Evolutionary conservation across 331 rosid genomes (phyloP), one percentile per base, ranked within the genome.

Genomic region (Phaseolus coccineus): DNA sequence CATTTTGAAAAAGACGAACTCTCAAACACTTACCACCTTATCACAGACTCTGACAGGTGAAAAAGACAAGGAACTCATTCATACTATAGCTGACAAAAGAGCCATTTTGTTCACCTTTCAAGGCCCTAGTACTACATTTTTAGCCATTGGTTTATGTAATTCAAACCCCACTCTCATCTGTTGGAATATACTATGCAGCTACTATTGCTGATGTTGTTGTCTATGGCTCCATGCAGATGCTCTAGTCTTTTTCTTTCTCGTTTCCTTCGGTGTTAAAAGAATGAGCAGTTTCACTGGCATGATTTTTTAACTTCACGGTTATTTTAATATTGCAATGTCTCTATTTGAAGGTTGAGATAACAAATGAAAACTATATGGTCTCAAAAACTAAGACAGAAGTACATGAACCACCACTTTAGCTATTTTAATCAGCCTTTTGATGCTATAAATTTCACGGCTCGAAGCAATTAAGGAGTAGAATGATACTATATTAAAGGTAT

Each of bases 1-100:
- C 55, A 53, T 28, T 19, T 9, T 4, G 77, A 16, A 77, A 77
- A 57, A 3, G 64, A 61, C 30, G 37, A 65, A 57, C 67, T 24
- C 73, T 52, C 39, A 64, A 50, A 71, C 50, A 64, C 27, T 9
- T 30, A n/a, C n/a, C 79, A 62, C 55, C 37, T 15, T 62, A 51
- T 62, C 69, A n/a, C 64, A 11, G 35, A 76, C 5, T 13, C 24
- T 22, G 55, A 48, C 46, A 42, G 0, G 15, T 39, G 78, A 77
- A 62, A 39, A 71, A 62, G 61, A 24, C 44, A 22, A 35, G 72
- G 39, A 28, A 35, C 51, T 62, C 24, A 51, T 40, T 15, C 65
- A 68, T 15, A 28, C 27, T 1, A 47, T 47, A 27, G 27, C 42
- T 6, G 64, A 57, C 25, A 7, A 31, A 66, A 15, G 11, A 46